A percentile compares a stretch with the other conserved stretches of the same genome.
Conservation (phyloP, 2,329 filamentous ascomycete species). For the Rutstroemia sp. region DNA sequence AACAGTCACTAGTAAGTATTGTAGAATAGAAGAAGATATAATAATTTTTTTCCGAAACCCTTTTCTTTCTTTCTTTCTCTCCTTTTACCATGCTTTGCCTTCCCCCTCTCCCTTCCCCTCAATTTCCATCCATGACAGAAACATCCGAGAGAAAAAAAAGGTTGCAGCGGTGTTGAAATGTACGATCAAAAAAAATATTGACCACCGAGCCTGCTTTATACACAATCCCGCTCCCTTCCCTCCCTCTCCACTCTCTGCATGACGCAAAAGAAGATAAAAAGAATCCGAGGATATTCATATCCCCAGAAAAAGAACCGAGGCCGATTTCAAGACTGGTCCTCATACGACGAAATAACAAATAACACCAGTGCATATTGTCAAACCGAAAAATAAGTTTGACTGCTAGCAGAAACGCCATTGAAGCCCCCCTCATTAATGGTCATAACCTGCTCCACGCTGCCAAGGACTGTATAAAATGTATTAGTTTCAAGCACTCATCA, state of each 20-base stretch:
- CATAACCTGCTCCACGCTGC: constrained; percentile 50
- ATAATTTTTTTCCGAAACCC: too few relatives aligned
- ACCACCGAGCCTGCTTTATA: not conserved
- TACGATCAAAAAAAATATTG: not conserved
- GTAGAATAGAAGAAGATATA: too few relatives aligned
- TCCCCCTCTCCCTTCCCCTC: too few relatives aligned
- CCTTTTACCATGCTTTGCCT: too few relatives aligned
- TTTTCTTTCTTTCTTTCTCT: too few relatives aligned
- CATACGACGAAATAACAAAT: constrained; percentile 19
- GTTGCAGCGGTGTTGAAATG: not conserved
- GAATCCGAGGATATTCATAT: not conserved
- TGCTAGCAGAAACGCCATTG: constrained; percentile 21
- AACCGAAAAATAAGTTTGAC: constrained; percentile 6
- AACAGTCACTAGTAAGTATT: too few relatives aligned
- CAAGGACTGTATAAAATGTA: constrained; percentile 36
- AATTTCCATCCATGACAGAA: too few relatives aligned
- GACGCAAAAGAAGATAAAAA: not conserved
- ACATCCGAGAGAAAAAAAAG: not conserved
- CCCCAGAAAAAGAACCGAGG: not conserved
- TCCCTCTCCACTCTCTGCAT: not conserved
- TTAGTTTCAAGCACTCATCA: constrained; percentile 17
- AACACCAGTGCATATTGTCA: constrained; percentile 25
- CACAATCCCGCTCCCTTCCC: not conserved
- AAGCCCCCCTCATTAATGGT: constrained; percentile 34
- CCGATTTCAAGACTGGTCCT: not conserved